Evolutionary conservation across 345 rosid genomes (phyloP).

Genomic region (Garcia nutans): DNA sequence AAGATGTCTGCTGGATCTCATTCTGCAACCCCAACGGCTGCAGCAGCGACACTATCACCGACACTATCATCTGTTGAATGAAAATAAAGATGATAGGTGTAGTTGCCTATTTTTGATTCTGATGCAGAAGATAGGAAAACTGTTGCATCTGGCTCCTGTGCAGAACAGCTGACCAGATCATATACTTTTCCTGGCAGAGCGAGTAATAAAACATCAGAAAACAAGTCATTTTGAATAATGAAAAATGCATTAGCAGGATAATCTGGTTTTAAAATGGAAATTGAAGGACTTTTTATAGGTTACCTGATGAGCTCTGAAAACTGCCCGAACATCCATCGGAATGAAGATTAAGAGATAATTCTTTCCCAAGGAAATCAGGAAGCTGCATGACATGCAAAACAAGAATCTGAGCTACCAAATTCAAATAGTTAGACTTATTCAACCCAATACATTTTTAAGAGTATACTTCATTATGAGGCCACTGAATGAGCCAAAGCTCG

Average conservation of each 20-base stretch:
- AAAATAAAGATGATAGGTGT: background rate
- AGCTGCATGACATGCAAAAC: constrained; percentile 33
- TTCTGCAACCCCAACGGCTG: too few relatives aligned
- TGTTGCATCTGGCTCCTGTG: constrained; percentile 50
- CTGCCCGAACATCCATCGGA: constrained; percentile 51
- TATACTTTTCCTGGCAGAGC: constrained; percentile 53
- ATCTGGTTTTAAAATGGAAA: background rate
- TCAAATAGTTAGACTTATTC: background rate
- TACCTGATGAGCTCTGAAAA: constrained; percentile 65
- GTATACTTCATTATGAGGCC: constrained; percentile 58
- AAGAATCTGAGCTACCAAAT: background rate
- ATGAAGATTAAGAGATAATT: constrained; percentile 44
- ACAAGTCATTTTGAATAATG: background rate
- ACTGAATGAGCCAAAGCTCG: constrained; percentile 85
- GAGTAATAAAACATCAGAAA: background rate
- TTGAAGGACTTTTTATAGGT: background rate
- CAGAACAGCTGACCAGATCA: constrained; percentile 51
- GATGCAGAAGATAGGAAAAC: constrained; percentile 54
- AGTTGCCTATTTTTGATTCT: constrained; percentile 47
- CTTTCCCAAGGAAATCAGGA: constrained; percentile 59
- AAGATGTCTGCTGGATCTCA: too few relatives aligned
- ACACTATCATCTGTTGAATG: background rate
- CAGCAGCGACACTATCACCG: too few relatives aligned
- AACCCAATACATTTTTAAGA: background rate
- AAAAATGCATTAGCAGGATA: background rate